A percentile compares a stretch with the other conserved stretches of the same genome.
Conservation (phyloP, 345 rosid genomes). For the Acer saccharum region DNA sequence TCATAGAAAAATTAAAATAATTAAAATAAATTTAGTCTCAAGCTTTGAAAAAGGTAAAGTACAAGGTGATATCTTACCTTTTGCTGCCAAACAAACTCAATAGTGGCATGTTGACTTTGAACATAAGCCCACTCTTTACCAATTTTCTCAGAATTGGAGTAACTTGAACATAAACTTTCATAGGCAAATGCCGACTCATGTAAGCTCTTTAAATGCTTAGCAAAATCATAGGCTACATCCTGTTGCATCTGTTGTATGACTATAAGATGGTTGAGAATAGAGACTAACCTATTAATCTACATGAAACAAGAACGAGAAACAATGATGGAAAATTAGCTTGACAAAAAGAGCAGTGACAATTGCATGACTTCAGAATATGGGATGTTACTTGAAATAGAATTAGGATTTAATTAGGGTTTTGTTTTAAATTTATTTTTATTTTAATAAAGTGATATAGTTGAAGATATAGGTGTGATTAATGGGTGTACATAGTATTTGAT, state of each 20-base stretch:
- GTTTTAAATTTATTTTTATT: too few species aligned
- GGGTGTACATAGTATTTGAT: too few species aligned
- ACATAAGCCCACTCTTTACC: slow-evolving; percentile 43
- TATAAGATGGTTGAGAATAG: slow-evolving; percentile 83
- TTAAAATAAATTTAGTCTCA: not conserved
- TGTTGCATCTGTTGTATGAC: slow-evolving; percentile 75
- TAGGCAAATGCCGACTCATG: slow-evolving; percentile 42
- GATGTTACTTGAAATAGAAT: not conserved
- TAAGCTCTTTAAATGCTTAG: slow-evolving; percentile 50
- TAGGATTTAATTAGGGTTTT: too few species aligned
- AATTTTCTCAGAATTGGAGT: slow-evolving; percentile 26
- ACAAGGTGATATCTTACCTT: slow-evolving; percentile 53
- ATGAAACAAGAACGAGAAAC: slow-evolving; percentile 21
- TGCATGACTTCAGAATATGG: not conserved
- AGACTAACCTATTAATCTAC: slow-evolving; percentile 67
- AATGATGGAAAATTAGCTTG: not conserved
- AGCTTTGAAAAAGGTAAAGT: not conserved
- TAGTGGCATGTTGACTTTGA: slow-evolving; percentile 48
- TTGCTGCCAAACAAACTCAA: slow-evolving; percentile 74
- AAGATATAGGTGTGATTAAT: too few species aligned
- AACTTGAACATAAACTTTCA: slow-evolving; percentile 40
- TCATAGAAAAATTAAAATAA: not conserved
- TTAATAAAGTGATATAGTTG: too few species aligned
- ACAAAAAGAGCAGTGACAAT: not conserved
- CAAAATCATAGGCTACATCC: slow-evolving; percentile 56